phyloP scores from a whole-genome alignment of 768 basidiomycete species.

The Mycena vitilis region DNA sequence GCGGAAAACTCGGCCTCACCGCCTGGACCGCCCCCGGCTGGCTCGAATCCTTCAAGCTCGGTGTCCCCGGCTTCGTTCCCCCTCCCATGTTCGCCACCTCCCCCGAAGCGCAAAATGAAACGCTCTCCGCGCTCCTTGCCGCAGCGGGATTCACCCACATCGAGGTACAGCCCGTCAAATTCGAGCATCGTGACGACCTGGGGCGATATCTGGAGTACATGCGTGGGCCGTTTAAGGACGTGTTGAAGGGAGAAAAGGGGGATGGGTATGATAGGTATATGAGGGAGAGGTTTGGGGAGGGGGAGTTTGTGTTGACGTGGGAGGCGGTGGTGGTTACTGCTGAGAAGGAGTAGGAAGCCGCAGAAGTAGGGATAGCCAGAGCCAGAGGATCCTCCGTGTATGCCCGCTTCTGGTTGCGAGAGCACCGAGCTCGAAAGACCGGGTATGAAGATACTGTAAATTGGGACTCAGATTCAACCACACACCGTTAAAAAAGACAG shows the following conservation, averaged over 20 bases:
- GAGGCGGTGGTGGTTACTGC: constrained; percentile 17
- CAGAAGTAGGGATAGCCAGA: too few species aligned
- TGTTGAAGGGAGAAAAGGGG: constrained; percentile 4
- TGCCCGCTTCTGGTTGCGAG: too few species aligned
- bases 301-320: constrained; percentile 17
- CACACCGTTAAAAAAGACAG: too few species aligned
- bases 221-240: neutral
- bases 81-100: constrained; percentile 14
- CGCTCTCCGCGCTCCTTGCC: constrained; percentile 11
- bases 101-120: constrained; percentile 1
- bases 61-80: neutral
- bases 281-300: constrained; percentile 10
- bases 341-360: constrained; percentile 14
- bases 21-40: constrained; percentile 26
- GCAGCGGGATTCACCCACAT: constrained; percentile 7
- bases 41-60: constrained; percentile 8
- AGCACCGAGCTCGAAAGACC: too few species aligned
- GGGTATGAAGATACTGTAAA: too few species aligned
- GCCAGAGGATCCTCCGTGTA: too few species aligned
- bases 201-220: neutral
- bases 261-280: constrained; percentile 21
- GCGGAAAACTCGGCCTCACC: constrained; percentile 21
- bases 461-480: too few species aligned
- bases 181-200: constrained; percentile 16
- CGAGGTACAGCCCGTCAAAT: constrained; percentile 4